These are phyloP conservation scores for Hyaloperonospora brassicae DNA, from an alignment of 352 stramenopile genomes.

Conservation along the genomic window DNA sequence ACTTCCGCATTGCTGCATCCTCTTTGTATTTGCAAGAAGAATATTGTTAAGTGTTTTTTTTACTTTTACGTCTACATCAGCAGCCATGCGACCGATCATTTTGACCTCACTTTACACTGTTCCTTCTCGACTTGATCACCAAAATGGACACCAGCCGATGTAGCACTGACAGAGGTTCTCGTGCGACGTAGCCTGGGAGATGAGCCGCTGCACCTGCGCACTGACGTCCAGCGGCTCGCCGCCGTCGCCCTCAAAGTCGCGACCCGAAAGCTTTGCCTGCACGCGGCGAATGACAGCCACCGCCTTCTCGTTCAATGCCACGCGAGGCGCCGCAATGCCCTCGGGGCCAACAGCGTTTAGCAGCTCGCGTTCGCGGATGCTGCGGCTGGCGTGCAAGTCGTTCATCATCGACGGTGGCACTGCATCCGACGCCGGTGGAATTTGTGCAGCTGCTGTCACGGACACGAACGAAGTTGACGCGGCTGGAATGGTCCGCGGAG, in stretches of 20 bases:
- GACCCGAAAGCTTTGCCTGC: conserved; percentile 97
- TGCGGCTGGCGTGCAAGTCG: conserved; percentile 64
- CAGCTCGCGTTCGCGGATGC: conserved; percentile 74
- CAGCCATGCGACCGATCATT: neutral
- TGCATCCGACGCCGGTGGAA: conserved; percentile 28
- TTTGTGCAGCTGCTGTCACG: conserved; percentile 26
- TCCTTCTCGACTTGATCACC: conserved; percentile 26
- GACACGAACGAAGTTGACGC: conserved; percentile 35
- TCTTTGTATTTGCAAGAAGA: too few species aligned
- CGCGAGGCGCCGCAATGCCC: conserved; percentile 61
- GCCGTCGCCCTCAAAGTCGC: conserved; percentile 89
- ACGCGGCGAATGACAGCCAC: conserved; percentile 96
- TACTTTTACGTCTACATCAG: neutral
- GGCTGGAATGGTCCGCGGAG: conserved; percentile 12
- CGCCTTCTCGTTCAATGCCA: conserved; percentile 93
- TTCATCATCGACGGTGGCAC: conserved; percentile 37
- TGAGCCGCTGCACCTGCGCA: conserved; percentile 93
- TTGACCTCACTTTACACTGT: neutral
- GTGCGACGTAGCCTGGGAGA: conserved; percentile 95
- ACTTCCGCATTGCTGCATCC: too few species aligned
- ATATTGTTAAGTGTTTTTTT: too few species aligned
- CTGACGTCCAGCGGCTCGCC: conserved; percentile 67
- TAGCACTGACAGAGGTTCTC: conserved; percentile 99
- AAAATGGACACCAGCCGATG: conserved; percentile 96
- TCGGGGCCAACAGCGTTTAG: conserved; percentile 73